Percentiles rank a stretch among this genome's conserved stretches.
Evolutionary conservation across 495 filamentous ascomycete genomes (phyloP).

Genomic region (Gamarada debralockiae): DNA sequence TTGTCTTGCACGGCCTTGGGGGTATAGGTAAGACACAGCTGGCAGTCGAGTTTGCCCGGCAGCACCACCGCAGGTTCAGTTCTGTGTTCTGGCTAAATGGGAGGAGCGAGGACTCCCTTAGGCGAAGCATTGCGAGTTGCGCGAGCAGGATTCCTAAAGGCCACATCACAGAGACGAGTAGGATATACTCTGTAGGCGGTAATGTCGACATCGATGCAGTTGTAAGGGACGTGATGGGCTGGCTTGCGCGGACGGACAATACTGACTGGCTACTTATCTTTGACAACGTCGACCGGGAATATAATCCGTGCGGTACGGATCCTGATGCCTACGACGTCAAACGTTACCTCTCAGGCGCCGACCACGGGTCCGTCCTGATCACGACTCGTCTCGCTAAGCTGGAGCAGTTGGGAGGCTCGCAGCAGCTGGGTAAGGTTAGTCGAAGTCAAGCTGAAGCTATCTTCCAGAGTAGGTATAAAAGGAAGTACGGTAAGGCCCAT

Average conservation of each 20-base stretch:
- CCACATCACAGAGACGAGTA: not conserved
- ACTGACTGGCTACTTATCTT: slow-evolving; percentile 37
- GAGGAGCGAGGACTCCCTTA: not conserved
- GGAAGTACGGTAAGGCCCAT: slow-evolving; percentile 7
- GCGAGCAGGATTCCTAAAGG: not conserved
- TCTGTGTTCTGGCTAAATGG: slow-evolving; percentile 1
- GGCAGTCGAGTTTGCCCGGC: not conserved
- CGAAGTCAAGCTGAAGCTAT: slow-evolving; percentile 3
- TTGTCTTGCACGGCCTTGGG: not conserved
- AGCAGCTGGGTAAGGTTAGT: slow-evolving; percentile 25
- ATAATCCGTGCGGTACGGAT: slow-evolving; percentile 2
- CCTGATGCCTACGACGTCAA: slow-evolving; percentile 30
- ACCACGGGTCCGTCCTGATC: slow-evolving; percentile 40
- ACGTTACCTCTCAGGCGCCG: slow-evolving; percentile 29
- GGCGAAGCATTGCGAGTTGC: not conserved
- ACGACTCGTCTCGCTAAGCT: slow-evolving; percentile 33
- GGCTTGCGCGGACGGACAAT: slow-evolving; percentile 30
- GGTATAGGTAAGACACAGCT: not conserved
- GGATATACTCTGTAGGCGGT: not conserved
- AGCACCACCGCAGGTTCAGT: not conserved
- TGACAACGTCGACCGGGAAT: slow-evolving; percentile 39
- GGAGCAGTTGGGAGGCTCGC: slow-evolving; percentile 27
- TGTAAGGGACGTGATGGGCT: slow-evolving; percentile 8
- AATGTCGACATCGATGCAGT: not conserved
- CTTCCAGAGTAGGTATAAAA: slow-evolving; percentile 1